phyloP scores from a whole-genome alignment of 331 rosid species.

The Rhamnella rubrinervis region DNA sequence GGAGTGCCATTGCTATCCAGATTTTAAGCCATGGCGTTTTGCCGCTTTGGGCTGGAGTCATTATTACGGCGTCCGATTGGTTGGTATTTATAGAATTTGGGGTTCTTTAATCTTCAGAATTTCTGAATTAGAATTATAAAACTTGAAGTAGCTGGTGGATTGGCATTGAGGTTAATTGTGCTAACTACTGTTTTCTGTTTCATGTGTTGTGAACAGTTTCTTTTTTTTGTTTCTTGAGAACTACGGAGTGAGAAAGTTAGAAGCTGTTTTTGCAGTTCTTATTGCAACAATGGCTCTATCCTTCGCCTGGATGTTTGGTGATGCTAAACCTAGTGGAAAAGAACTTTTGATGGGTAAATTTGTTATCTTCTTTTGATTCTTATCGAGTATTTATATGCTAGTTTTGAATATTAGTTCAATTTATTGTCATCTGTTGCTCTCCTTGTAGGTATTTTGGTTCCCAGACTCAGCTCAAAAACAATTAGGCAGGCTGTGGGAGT shows the following conservation, averaged over 20 bases:
- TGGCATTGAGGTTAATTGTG: slow-evolving; percentile 4
- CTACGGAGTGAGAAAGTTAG: slow-evolving; percentile 92
- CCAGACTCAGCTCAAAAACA: slow-evolving; percentile 81
- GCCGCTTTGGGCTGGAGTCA: slow-evolving; percentile 85
- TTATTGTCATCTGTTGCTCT: slow-evolving; percentile 14
- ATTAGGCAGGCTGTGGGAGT: slow-evolving; percentile 92
- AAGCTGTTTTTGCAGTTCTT: slow-evolving; percentile 81
- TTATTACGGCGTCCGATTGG: slow-evolving; percentile 88
- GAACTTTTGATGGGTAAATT: slow-evolving; percentile 65
- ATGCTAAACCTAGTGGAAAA: slow-evolving; percentile 64
- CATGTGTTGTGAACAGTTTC: slow-evolving; percentile 49
- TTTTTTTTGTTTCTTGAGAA: slow-evolving; percentile 76
- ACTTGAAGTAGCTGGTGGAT: background rate
- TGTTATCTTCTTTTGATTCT: background rate
- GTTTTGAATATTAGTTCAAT: background rate
- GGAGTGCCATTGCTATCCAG: slow-evolving; percentile 89
- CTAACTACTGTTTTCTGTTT: slow-evolving; percentile 36
- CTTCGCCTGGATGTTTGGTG: slow-evolving; percentile 92
- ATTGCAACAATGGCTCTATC: slow-evolving; percentile 77
- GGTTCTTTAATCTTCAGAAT: background rate
- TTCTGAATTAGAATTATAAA: background rate
- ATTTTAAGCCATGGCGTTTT: slow-evolving; percentile 69
- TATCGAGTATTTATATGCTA: background rate
- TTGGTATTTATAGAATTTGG: slow-evolving; percentile 8
- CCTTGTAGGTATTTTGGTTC: slow-evolving; percentile 68